Percentiles rank a stretch among this genome's conserved stretches.
These are phyloP conservation scores for Amanita jacksonii DNA, from an alignment of 768 basidiomycete species.

Conservation along the genomic window DNA sequence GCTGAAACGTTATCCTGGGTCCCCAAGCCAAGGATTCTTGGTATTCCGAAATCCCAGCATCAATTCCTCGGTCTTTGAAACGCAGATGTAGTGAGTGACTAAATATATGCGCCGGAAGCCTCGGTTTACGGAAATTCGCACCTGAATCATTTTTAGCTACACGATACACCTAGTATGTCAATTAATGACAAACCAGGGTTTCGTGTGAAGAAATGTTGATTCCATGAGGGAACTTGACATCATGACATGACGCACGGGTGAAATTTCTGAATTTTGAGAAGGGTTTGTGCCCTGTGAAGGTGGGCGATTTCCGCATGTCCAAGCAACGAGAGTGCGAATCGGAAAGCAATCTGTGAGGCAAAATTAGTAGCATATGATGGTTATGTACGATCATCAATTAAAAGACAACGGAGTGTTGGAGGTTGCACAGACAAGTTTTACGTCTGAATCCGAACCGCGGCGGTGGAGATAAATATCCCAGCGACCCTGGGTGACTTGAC, in stretches of 20 bases:
- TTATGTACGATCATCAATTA: slow-evolving; percentile 6
- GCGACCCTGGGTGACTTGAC: slow-evolving; percentile 7
- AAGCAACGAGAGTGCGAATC: slow-evolving; percentile 6
- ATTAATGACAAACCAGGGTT: slow-evolving; percentile 6
- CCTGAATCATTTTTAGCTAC: background rate
- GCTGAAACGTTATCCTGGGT: no score
- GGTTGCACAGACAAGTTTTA: slow-evolving; percentile 29
- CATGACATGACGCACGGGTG: background rate
- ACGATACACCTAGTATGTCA: no score
- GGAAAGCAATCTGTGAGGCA: background rate
- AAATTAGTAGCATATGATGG: background rate
- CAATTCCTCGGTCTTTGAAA: slow-evolving; percentile 8
- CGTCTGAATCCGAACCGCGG: slow-evolving; percentile 26
- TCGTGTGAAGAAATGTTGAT: background rate
- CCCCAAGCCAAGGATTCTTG: background rate
- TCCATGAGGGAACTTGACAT: background rate
- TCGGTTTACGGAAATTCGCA: slow-evolving; percentile 10
- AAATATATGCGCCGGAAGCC: slow-evolving; percentile 5
- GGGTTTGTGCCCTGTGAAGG: slow-evolving; percentile 1
- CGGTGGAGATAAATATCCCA: slow-evolving; percentile 18
- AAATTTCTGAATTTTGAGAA: background rate
- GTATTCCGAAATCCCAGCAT: background rate
- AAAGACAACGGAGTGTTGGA: slow-evolving; percentile 7
- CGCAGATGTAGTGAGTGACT: no score
- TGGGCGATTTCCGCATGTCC: slow-evolving; percentile 7